Conservation (phyloP, 139 green algal genomes). For the Auxenochlorella protothecoides region DNA sequence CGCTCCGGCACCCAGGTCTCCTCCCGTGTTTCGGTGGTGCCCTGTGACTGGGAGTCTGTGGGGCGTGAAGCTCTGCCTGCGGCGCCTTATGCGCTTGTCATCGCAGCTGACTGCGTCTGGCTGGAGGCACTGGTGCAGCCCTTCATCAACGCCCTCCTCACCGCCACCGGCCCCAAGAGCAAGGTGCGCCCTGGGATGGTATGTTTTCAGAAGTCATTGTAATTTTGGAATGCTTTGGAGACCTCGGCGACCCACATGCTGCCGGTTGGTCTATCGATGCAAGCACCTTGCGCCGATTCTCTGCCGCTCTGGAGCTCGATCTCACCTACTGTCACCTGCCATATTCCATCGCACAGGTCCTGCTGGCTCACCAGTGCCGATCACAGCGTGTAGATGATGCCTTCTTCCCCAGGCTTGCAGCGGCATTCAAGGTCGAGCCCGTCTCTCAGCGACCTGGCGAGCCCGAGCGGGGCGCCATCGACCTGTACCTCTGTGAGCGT, state of each 20-base stretch:
- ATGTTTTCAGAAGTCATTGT: too few relatives aligned
- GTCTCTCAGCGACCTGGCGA: conserved; percentile 2
- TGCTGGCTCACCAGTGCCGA: conserved; percentile 23
- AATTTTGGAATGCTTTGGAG: too few relatives aligned
- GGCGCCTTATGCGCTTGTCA: not conserved
- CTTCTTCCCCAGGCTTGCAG: conserved; percentile 8
- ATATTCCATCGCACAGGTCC: not conserved
- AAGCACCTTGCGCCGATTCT: too few relatives aligned
- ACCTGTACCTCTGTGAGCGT: conserved; percentile 2
- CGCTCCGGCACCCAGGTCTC: not conserved
- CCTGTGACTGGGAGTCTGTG: not conserved
- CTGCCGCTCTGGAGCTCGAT: too few relatives aligned
- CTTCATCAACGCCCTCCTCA: conserved; percentile 9
- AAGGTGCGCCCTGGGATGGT: too few relatives aligned
- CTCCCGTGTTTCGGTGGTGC: not conserved
- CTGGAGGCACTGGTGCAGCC: conserved; percentile 11
- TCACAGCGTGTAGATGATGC: conserved; percentile 7
- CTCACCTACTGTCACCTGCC: too few relatives aligned
- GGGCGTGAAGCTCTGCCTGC: not conserved
- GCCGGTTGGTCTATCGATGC: too few relatives aligned
- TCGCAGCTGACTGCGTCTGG: conserved; percentile 25
- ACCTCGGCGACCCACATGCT: too few relatives aligned
- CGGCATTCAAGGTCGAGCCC: not conserved
- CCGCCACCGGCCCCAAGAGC: not conserved
- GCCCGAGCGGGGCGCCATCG: conserved; percentile 3